Evolutionary conservation across 139 green algal genomes (phyloP).

Genomic region (Coccomyxa sp.): DNA sequence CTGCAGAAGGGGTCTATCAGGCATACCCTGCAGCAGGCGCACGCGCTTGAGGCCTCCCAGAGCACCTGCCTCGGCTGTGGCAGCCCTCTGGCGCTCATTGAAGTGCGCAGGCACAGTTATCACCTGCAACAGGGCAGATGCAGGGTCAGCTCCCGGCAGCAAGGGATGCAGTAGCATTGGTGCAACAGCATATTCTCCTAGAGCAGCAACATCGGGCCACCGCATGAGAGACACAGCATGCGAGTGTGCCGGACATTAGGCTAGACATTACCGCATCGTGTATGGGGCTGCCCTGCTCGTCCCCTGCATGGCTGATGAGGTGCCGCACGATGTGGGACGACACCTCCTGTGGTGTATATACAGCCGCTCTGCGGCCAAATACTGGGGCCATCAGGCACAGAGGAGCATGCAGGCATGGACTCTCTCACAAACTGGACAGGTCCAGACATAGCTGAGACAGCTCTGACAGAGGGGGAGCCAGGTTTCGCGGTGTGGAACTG

Average conservation of each 20-base stretch:
- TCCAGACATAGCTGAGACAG: no score
- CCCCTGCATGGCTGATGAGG: constrained; percentile 35
- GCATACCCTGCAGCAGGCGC: constrained; percentile 33
- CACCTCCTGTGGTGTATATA: constrained; percentile 22
- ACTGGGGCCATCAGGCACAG: constrained; percentile 1
- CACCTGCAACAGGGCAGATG: constrained; percentile 44
- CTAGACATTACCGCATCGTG: no score
- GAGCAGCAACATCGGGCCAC: no score
- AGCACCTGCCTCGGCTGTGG: constrained; percentile 52
- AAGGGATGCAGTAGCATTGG: no score
- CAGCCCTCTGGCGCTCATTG: constrained; percentile 38
- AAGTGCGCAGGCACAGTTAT: constrained; percentile 79
- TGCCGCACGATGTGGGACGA: constrained; percentile 41
- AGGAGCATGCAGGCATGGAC: constrained; percentile 8
- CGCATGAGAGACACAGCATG: no score
- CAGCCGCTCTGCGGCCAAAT: constrained; percentile 3
- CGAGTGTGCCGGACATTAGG: no score
- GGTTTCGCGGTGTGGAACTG: no score
- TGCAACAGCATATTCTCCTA: no score
- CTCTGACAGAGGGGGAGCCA: no score
- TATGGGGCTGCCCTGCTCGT: no score
- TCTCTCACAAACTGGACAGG: constrained; percentile 32
- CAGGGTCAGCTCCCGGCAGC: no score
- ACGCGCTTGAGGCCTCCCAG: constrained; percentile 52
- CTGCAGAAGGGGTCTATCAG: neutral